phyloP scores from a whole-genome alignment of 179 eudicot species.

The Actinidia arguta region DNA sequence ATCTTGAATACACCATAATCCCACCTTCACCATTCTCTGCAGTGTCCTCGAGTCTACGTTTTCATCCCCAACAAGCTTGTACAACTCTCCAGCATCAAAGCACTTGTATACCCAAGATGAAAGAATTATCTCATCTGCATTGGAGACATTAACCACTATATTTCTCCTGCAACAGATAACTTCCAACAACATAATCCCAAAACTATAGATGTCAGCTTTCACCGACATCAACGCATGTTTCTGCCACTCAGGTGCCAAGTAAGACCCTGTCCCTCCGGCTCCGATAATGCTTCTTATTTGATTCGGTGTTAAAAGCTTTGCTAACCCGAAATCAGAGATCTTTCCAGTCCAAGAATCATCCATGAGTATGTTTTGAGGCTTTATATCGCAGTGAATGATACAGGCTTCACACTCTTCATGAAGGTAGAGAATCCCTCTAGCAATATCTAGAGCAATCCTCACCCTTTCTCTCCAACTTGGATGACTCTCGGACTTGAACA shows the following conservation, averaged over 20 bases:
- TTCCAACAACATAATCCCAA: background rate
- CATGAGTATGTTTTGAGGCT: slow-evolving; percentile 40
- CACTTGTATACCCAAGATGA: background rate
- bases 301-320: no score
- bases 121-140: background rate
- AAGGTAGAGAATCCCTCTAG: slow-evolving; percentile 37
- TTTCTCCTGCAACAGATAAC: background rate
- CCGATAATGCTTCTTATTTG: no score
- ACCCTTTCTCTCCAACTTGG: slow-evolving; percentile 33
- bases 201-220: background rate
- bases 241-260: slow-evolving; percentile 6
- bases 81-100: background rate
- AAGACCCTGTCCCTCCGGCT: background rate
- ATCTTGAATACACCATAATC: slow-evolving; percentile 9
- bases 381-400: slow-evolving; percentile 40
- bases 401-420: slow-evolving; percentile 41
- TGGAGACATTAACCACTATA: background rate
- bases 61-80: background rate
- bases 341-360: slow-evolving; percentile 42
- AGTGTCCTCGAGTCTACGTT: background rate
- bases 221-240: background rate
- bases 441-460: slow-evolving; percentile 26
- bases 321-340: slow-evolving; percentile 31
- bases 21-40: background rate
- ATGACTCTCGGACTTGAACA: slow-evolving; percentile 13